These are phyloP conservation scores for Xylaria cubensis DNA, from an alignment of 495 filamentous ascomycete species.

Conservation along the genomic window DNA sequence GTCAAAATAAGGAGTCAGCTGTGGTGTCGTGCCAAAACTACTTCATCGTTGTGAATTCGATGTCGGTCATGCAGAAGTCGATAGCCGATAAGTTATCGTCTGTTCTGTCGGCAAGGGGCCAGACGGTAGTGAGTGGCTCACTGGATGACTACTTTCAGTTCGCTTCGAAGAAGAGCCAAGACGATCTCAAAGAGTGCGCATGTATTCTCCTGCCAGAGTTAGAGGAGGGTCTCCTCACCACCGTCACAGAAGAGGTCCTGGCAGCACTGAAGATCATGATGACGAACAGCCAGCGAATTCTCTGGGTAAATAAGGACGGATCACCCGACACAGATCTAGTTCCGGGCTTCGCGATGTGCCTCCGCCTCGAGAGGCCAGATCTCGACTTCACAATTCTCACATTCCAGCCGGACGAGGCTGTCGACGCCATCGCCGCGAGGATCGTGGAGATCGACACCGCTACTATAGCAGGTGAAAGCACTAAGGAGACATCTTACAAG, in stretches of 20 bases:
- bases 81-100: background rate
- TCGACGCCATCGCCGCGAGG: background rate
- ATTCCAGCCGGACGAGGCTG: background rate
- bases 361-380: slow-evolving; percentile 12
- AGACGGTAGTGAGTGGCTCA: background rate
- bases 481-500: background rate
- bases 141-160: background rate
- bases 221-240: slow-evolving; percentile 4
- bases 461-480: background rate
- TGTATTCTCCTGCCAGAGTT: slow-evolving; percentile 1
- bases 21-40: background rate
- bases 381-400: slow-evolving; percentile 2
- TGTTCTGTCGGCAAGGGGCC: slow-evolving; percentile 3
- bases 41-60: slow-evolving; percentile 8
- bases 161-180: background rate
- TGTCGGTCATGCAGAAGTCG: slow-evolving; percentile 1
- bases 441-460: slow-evolving; percentile 2
- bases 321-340: slow-evolving; percentile 19
- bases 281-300: slow-evolving; percentile 32
- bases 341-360: slow-evolving; percentile 23
- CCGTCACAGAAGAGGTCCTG: slow-evolving; percentile 7
- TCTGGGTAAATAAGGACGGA: slow-evolving; percentile 56
- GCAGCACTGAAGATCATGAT: slow-evolving; percentile 25
- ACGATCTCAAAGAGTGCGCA: background rate
- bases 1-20: slow-evolving; percentile 2